Evolutionary conservation across 257 asterid species (phyloP), one percentile per base, ranked within the genome.

Genomic region (Knoxia roxburghii): DNA sequence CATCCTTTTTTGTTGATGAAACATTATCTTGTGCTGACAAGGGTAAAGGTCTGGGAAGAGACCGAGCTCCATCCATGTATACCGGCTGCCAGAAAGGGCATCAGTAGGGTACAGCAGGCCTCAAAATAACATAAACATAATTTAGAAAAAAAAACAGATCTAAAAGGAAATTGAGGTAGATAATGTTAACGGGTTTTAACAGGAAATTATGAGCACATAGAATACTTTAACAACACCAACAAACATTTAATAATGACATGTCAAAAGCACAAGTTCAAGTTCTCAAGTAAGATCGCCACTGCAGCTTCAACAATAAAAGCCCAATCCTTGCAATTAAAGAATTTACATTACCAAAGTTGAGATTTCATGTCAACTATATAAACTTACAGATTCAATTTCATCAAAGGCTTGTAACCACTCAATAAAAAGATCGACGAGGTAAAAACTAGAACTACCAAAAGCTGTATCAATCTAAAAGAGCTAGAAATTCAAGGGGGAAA

Each of bases 21-120:
- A 78, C 72, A n/a, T 54, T 77, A 68, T 76, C 82, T 80, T 77
- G 82, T 53, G 81, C 78, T 68, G 86, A 82, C 66, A 83, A 78
- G 18, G 98, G 86, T 78, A 83, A 78, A 48, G 98, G 98, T 75
- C 83, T 88, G 33, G 98, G 97, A 82, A 90, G 96, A 77, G 93
- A 76, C 81, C 76, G 84, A 53, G 67, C 84, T 37, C 80, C 32
- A 77, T 90, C 96, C 76, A 75, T 50, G 77, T 81, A 73, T 67
- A 77, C 88, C 27, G 84, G 84, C 97, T 82, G 87, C 85, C 64
- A 77, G 53, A 33, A 75, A 56, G 71, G 26, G 64, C 41, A 70
- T 60, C 52, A 73, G 78, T 54, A 72, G 50, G 56, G 64, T 35
- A 49, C 23, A 15, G 64, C 50, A 68, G 14, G 33, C 61, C 48